Percentiles rank a stretch among this genome's conserved stretches.
phyloP scores from a whole-genome alignment of 768 basidiomycete genomes.

The Hericium rajendrae region DNA sequence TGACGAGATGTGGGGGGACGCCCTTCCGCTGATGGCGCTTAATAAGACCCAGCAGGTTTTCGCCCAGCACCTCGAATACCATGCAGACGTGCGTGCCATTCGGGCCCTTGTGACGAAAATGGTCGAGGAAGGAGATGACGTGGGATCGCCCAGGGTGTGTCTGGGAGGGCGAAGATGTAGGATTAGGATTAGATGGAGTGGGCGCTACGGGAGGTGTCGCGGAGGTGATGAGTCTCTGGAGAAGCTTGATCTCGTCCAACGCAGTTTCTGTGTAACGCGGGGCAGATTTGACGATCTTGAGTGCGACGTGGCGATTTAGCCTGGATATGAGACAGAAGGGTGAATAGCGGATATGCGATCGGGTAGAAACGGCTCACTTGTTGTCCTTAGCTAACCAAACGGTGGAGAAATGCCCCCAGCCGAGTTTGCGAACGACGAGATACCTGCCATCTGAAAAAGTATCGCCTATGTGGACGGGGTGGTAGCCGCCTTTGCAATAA shows the following conservation, averaged over 20 bases:
- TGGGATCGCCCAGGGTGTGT: conserved; percentile 86
- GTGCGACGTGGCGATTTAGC: conserved; percentile 90
- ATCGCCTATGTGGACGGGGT: conserved; percentile 94
- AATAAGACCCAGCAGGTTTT: conserved; percentile 92
- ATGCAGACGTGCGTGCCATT: conserved; percentile 98
- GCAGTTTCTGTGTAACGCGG: conserved; percentile 96
- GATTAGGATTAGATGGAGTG: conserved; percentile 38
- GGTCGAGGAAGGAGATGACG: conserved; percentile 95
- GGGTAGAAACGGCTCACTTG: conserved; percentile 42
- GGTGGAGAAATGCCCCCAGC: conserved; percentile 92
- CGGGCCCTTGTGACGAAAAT: conserved; percentile 93
- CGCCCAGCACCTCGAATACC: conserved; percentile 98
- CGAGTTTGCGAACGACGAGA: conserved; percentile 86
- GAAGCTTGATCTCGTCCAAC: conserved; percentile 95
- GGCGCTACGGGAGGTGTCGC: conserved; percentile 45
- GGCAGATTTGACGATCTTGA: conserved; percentile 98
- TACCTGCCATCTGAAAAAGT: conserved; percentile 82
- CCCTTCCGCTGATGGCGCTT: conserved; percentile 98
- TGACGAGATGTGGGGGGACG: conserved; percentile 85
- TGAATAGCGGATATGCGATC: neutral
- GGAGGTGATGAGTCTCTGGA: conserved; percentile 89
- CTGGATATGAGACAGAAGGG: conserved; percentile 31
- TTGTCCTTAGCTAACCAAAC: conserved; percentile 84
- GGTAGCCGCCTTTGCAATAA: conserved; percentile 63
- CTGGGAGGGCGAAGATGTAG: conserved; percentile 45